Base-by-base conservation (phyloP, 805 yeast species). In the Saturnispora mendoncae region DNA sequence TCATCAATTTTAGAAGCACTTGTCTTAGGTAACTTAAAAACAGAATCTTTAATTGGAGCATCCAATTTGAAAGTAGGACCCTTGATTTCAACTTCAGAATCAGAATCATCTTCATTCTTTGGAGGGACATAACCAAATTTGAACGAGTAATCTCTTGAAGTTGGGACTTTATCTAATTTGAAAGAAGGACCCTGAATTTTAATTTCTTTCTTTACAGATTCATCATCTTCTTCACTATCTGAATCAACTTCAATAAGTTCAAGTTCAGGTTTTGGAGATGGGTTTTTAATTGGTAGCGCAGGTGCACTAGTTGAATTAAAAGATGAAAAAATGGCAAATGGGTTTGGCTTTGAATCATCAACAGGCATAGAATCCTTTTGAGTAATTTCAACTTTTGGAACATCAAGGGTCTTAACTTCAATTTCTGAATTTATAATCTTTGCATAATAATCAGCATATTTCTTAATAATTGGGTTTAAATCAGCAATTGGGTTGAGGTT, bases 151-250 rank as follows among this genome's bases (percentile, higher is more conserved):
- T 68, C 65, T 3, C 65, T 64, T 2, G 74, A 66, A 4, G 68
- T 68, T 41, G 79, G 79, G 14, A 71, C 65, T 24, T 62, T 51
- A 7, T 54, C 59, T 26, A 75, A 39, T 3, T 68, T 69, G 56
- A 84, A 84, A 3, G 66, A 59, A 13, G 94, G 94, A 2, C 94
- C 94, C 57, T 81, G 72, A 17, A 80, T 70, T 55, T 76, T 78
- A 26, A 77, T 58, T 18, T 72, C 78, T 14, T 41, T 42, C 17
- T 33, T 34, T 24, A 72, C 79, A 3, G 69, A 77, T 3, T 71
- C 64, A 2, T 56, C 66, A 6, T 58, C 58, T 3, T 58, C 58
- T 4, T 46, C 53, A 2, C 56, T 64, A 1, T 50, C 50, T 4
- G 48, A 21, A 21, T 52, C 53, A 3, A 50, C 54, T 15, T 32